Evolutionary conservation across 208 protist genomes (phyloP), one percentile per base, ranked within the genome.

Genomic region (Angomonas desouzai): DNA sequence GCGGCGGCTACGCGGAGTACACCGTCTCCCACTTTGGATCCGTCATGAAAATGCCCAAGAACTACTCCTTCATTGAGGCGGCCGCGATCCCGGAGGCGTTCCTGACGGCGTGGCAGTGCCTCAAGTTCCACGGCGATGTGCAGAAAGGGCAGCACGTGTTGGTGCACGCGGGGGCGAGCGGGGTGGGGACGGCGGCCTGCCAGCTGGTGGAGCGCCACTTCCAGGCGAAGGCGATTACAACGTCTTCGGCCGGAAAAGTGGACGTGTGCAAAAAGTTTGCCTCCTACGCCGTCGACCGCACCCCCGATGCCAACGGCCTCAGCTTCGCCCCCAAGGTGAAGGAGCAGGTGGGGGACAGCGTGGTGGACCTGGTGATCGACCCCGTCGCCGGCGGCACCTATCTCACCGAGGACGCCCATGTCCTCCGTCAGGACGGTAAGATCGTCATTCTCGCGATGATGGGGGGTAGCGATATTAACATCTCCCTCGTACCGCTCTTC

Each of bases 1-100:
- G 94, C 22, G 94, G 94, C 36, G 94, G 91, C 23, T 98, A 98
- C 82, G 91, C 91, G 3, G 89, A 97, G 62, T 94, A 91, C 76
- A 81, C 74, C 22, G 79, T 85, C n/a, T 81, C 92, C 1, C 81
- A 91, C 56, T 69, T 85, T 30, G 79, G 74, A 49, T 76, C 68
- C 47, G 74, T 93, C 25, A 91, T 97, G 83, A 76, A 72, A 43
- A 90, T 93, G 48, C 93, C 93, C 7, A 53, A 77, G 6, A 78
- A 83, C 49, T 84, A 93, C 48, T 87, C 76, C 0, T 94, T 96
- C 67, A 84, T 90, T 22, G 76, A 96, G 66, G 93, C 92, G 18
- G 87, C 91, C 6, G 83, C 85, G 7, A 92, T 98, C 32, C 93
- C 96, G 7, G 91, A 97, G 70, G 83, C 84, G 28, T 98, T 93